Evolutionary conservation across 1,284 basidiomycete genomes (phyloP), one percentile per base, ranked within the genome.

Genomic region (Mycosarcoma mackinlayi): DNA sequence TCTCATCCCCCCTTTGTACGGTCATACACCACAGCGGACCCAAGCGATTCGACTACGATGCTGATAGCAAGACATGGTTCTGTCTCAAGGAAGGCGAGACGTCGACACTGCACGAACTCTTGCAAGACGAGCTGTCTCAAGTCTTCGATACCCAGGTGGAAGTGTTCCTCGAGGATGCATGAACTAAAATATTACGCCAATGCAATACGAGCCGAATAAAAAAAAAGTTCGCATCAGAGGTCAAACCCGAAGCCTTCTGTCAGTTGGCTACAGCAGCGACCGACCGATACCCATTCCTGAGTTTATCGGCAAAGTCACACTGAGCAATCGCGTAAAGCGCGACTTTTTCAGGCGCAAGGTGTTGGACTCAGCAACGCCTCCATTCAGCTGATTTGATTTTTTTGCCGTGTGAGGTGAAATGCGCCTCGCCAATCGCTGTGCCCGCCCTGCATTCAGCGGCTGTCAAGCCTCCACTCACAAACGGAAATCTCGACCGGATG

Each of bases 21-120:
- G 7, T 13, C 19, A 21, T 19, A 38, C 19, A 11, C 18, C 51
- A 37, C 65, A 80, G 78, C 39, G 80, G 80, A 7, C 80, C 80
- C 0, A 80, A 82, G 47, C 69, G 80, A 24, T 81, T 81, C 55
- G 79, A 81, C 52, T 81, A 76, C 58, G 77, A 80, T 33, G 54
- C 40, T 4, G 44, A 63, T 13, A 55, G 59, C 34, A 53, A 71
- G 11, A 56, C 58, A 2, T 81, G 79, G 79, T 77, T 80, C 65
- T 76, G 72, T 16, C 48, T 52, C 57, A 78, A 77, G 50, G 79
- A 80, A 25, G 77, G 73, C 16, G 50, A 76, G 49, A 53, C 59
- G 0, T 65, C 53, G 37, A 67, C 65, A 5, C 61, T 81, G 1
- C 45, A 77, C 42, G 64, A 74, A 25, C 56, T 81, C 10, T 51